These are phyloP conservation scores for Sedum album DNA, from an alignment of 164 flowering plant genomes.

Conservation along the genomic window DNA sequence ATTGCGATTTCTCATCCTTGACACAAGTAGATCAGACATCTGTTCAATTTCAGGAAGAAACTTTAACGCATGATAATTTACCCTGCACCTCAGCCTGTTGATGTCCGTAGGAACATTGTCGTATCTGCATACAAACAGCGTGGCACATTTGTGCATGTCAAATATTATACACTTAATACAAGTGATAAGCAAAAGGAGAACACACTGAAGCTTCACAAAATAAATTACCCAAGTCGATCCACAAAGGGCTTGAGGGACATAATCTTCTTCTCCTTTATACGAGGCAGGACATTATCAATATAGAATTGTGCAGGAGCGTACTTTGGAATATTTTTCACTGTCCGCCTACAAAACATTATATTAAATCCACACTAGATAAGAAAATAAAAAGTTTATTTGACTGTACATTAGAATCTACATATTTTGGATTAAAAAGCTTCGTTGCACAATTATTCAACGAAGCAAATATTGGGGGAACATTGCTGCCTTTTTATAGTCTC, in stretches of 20 bases:
- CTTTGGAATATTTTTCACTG: constrained; percentile 95
- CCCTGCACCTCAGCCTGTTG: constrained; percentile 90
- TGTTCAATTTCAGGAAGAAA: constrained; percentile 90
- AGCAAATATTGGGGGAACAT: not conserved
- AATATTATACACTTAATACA: not conserved
- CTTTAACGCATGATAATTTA: constrained; percentile 89
- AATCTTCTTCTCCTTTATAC: constrained; percentile 96
- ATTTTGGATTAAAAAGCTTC: not conserved
- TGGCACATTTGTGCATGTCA: constrained; percentile 3
- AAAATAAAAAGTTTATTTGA: not conserved
- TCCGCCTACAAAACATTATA: constrained; percentile 50
- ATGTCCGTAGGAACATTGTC: constrained; percentile 94
- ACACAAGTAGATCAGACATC: constrained; percentile 76
- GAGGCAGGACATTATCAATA: constrained; percentile 94
- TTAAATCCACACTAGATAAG: not conserved
- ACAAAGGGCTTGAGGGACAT: constrained; percentile 99
- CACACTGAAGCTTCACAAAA: not conserved
- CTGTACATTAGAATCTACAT: not conserved
- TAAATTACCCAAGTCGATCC: constrained; percentile 81
- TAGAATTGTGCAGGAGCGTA: constrained; percentile 96
- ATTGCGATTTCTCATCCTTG: constrained; percentile 93
- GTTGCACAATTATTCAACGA: not conserved
- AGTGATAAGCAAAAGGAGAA: constrained; percentile 12
- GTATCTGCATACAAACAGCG: constrained; percentile 41
- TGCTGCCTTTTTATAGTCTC: not conserved